phyloP scores from a whole-genome alignment of 2,329 filamentous ascomycete species.

The Colletotrichum shisoi region DNA sequence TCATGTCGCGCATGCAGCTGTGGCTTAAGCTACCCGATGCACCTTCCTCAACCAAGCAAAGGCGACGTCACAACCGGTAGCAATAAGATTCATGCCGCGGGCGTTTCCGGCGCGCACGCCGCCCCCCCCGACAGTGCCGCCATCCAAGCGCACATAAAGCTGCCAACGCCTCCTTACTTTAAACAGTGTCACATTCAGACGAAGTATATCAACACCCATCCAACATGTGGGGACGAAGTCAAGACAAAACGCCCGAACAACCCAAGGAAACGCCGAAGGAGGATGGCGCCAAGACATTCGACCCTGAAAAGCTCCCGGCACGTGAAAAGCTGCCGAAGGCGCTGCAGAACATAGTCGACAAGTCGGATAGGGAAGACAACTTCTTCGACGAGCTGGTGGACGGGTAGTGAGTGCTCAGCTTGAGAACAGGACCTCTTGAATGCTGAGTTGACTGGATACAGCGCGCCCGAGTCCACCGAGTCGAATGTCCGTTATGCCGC shows the following conservation, averaged over 20 bases:
- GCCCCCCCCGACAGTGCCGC: constrained; percentile 6
- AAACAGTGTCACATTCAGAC: constrained; percentile 21
- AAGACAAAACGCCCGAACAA: constrained; percentile 47
- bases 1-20: background rate
- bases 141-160: constrained; percentile 32
- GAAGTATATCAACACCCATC: constrained; percentile 26
- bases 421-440: constrained; percentile 23
- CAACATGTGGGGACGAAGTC: constrained; percentile 53
- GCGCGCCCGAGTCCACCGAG: constrained; percentile 81
- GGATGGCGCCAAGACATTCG: constrained; percentile 47
- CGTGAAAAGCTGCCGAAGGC: constrained; percentile 61
- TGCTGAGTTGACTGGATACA: constrained; percentile 48
- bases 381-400: constrained; percentile 81
- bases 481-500: constrained; percentile 88
- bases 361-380: constrained; percentile 70
- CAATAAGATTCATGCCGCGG: constrained; percentile 32
- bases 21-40: constrained; percentile 31
- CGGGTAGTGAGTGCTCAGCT: constrained; percentile 70
- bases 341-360: constrained; percentile 67
- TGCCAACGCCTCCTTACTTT: constrained; percentile 2
- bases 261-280: constrained; percentile 42
- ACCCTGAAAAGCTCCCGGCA: constrained; percentile 58
- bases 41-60: constrained; percentile 19
- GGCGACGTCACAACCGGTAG: constrained; percentile 34
- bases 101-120: constrained; percentile 34